Percentiles rank a stretch among this genome's conserved stretches.
Evolutionary conservation across 2,329 filamentous ascomycete species (phyloP).

Genomic region (Pyricularia sp.): DNA sequence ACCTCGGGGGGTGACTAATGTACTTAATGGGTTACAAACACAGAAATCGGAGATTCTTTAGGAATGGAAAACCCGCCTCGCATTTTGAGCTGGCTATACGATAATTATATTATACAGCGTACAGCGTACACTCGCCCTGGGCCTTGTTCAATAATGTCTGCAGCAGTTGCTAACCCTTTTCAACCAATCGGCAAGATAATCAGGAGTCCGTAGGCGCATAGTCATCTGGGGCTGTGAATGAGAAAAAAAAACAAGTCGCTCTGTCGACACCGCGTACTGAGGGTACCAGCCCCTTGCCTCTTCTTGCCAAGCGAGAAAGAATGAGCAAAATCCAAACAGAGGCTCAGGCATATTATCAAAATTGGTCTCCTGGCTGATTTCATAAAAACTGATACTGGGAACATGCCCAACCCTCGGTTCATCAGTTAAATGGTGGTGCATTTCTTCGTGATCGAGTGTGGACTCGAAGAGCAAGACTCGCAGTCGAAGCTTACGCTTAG

Average conservation of each 20-base stretch:
- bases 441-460: not conserved
- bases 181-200: not conserved
- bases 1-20: slow-evolving; percentile 3
- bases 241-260: not conserved
- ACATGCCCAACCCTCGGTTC: not conserved
- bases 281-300: not conserved
- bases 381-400: not conserved
- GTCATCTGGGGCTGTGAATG: not conserved
- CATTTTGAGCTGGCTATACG: not conserved
- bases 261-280: not conserved
- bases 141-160: not conserved
- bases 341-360: not conserved
- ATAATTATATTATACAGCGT: slow-evolving; percentile 5
- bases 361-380: not conserved
- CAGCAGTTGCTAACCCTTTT: not conserved
- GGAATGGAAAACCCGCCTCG: not conserved
- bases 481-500: not conserved
- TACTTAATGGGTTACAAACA: not conserved
- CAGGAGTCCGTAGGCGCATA: not conserved
- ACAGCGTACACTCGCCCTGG: not conserved
- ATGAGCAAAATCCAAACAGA: not conserved
- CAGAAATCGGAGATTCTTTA: not conserved
- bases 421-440: not conserved
- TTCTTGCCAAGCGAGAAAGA: not conserved
- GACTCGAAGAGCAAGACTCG: not conserved